Base-by-base conservation (phyloP, 2,329 filamentous ascomycete genomes). In the Lachnellula willkommii region DNA sequence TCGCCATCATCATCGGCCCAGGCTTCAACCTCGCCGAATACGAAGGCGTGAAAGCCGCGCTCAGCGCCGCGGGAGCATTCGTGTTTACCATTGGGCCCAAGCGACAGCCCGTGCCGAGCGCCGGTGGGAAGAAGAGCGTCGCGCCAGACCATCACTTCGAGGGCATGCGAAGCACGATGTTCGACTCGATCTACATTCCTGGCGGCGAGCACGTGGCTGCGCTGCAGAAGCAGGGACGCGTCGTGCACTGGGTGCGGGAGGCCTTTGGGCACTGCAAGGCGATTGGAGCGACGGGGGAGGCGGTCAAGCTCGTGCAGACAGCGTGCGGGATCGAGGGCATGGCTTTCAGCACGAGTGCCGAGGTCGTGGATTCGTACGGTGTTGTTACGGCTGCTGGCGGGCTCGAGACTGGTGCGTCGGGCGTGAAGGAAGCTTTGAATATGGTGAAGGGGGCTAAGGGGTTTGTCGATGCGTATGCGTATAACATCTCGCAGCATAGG, bases 181-280 rank as follows among this genome's bases (percentile, higher is more conserved):
- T 93, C 60, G 90, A 94, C 68, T 85, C 88, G 0, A 68, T 92
- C 28, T 91, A 90, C 66, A 74, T 95, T 2, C 89, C 89, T 1
- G 88, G 88, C 1, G 89, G 90, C 1, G 75, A 78, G 0, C 82
- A 83, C 1, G 73, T 88, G 46, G 74, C 79, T 52, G 83, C 82
- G 0, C 79, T 94, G 0, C 73, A 78, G 54, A 82, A 84, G 74
- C 89, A 80, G 58, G 89, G 89, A 0, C 84, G 88, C 17, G 87
- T 87, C 0, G 67, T 88, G 1, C 86, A 93, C 74, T 94, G 87
- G 82, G 74, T 93, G 4, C 80, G 87, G 2, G 90, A 94, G 70
- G 86, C 89, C 0, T 94, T 93, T 63, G 89, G 88, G 0, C 89
- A 94, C 60, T 77, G 91, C 50, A 94, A 94, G 76, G 75, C 88